Base-by-base conservation (phyloP, 345 rosid genomes). In the Draba incana region DNA sequence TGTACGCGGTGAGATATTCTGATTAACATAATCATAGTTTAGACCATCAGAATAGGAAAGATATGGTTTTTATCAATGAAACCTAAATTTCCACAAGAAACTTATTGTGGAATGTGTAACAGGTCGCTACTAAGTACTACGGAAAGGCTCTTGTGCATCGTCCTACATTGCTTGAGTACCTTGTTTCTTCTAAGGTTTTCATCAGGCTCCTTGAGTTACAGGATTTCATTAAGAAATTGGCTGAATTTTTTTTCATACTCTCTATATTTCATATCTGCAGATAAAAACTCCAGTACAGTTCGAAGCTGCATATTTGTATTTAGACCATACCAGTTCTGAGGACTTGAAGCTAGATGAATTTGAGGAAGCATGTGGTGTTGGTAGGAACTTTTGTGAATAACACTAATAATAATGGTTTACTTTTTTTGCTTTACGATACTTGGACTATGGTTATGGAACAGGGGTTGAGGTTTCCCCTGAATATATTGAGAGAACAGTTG, bases 321-420 rank as follows among this genome's bases (percentile, higher is more conserved):
- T 92, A 6, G 57, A 81, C 2, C 66, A 50, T 24, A 73, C 66
- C 51, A 89, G 85, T 23, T 70, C 97, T 0, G 98, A 85, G 68
- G 68, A 78, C 35, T 82, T 89, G 74, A 62, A 85, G 66, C 43
- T 78, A 71, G 75, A 81, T 54, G 96, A 84, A 50, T 89, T 95
- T 78, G 97, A 95, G 75, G 96, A 86, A 68, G 86, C 92, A 8
- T 92, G 99, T 62, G 97, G 99, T 58, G 91, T 92, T 38, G 98
- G 98, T 91, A 81, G 39, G 87, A 46, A 42, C 28, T 30, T 42
- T 24, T 43, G 15, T 20, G 20, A 20, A 20, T 20, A 20, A 20
- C 20, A 20, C 20, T 20, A 20, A 20, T 20, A 20, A 20, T 20
- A 20, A 20, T 20, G 20, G 20, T 20, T 20, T 20, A 20, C 20